A percentile compares a stretch with the other conserved stretches of the same genome.
Evolutionary conservation across 257 asterid species (phyloP).

Genomic region (Lycium ferocissimum): DNA sequence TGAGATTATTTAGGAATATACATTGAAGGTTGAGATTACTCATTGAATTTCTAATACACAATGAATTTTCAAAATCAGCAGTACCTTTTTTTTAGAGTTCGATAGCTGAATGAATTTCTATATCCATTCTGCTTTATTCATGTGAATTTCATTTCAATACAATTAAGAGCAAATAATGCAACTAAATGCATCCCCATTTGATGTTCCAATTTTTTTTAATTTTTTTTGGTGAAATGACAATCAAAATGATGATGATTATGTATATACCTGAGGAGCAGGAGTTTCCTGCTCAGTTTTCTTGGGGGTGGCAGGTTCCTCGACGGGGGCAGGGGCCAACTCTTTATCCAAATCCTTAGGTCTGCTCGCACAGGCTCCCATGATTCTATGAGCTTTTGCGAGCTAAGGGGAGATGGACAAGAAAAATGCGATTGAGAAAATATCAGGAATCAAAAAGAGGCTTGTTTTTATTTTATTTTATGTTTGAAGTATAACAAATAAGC

Average conservation of each 20-base stretch:
- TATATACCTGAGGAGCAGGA: constrained; percentile 44
- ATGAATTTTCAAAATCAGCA: background rate
- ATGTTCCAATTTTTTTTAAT: background rate
- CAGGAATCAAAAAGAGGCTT: background rate
- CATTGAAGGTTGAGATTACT: no score
- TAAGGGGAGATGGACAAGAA: constrained; percentile 32
- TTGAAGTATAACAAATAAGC: constrained; percentile 29
- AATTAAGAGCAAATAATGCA: background rate
- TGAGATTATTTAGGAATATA: no score
- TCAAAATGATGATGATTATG: background rate
- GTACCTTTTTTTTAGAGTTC: no score
- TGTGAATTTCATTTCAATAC: background rate
- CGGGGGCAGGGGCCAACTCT: constrained; percentile 46
- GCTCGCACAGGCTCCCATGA: constrained; percentile 97
- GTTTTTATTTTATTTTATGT: background rate
- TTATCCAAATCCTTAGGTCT: constrained; percentile 73
- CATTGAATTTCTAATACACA: no score
- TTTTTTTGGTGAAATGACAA: background rate
- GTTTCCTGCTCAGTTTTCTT: constrained; percentile 49
- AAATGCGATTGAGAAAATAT: constrained; percentile 2
- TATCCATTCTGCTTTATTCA: background rate
- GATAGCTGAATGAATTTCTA: background rate
- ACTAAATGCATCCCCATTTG: background rate
- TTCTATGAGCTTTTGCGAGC: constrained; percentile 27
- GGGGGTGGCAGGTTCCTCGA: constrained; percentile 49